Base-by-base conservation (phyloP, 352 stramenopile genomes). In the Globisporangium polare region DNA sequence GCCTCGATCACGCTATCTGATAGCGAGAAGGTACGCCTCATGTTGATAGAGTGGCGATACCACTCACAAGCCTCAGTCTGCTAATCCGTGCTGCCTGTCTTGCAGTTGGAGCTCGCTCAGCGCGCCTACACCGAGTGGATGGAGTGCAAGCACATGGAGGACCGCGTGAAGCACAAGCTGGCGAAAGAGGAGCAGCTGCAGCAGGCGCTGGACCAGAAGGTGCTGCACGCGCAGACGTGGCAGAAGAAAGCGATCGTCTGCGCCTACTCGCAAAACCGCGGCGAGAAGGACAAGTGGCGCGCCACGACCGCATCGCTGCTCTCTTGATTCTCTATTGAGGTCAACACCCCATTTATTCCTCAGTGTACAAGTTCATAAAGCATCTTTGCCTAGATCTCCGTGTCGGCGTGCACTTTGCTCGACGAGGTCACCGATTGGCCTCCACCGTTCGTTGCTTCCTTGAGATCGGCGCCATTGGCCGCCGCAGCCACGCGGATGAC, bases 191-290 rank as follows among this genome's bases (percentile, higher is more conserved):
- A 78, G 27, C 49, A 69, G 0, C 33, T 63, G 12, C 41, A 58
- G 5, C 60, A 68, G 8, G 56, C 73, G 10, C 62, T 77, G 31
- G 65, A 81, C 4, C 49, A 73, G n/a, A 61, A 65, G 5, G 56
- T 79, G 15, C 67, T 70, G 3, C 80, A 88, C 35, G 64, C 67
- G n/a, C 53, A 61, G 20, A 80, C 63, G 13, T 92, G 83, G 83
- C 68, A 76, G 20, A 88, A 88, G 58, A 92, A 92, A 29, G 55
- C 77, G 6, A 60, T 84, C 3, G 83, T 92, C 10, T 92, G 80
- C 41, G 83, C 83, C 3, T 89, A 92, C 54, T 90, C 80, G 6
- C 87, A 75, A 8, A 83, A 83, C 58, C 52, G 12, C 26, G 42
- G 41, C 5, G 49, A 63, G 18, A 47, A 35, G 10, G 29, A 33